Evolutionary conservation across 2,329 filamentous ascomycete species (phyloP).

Genomic region (Pseudovirgaria hyperparasitica): DNA sequence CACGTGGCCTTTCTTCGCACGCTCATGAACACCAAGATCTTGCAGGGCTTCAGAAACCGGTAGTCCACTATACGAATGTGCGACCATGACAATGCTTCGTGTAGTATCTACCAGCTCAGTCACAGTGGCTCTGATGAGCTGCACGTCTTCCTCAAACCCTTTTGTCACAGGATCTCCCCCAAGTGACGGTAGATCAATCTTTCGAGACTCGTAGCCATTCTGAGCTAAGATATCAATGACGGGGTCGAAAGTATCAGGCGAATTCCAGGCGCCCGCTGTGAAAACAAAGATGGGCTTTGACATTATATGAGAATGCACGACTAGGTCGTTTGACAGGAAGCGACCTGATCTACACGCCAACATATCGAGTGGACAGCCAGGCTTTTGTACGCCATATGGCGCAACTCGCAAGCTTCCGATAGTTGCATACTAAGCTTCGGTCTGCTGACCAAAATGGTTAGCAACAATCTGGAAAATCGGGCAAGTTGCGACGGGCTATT

Average conservation of each 20-base stretch:
- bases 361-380: too few species aligned
- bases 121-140: constrained; percentile 10
- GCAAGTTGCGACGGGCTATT: too few species aligned
- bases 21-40: constrained; percentile 11
- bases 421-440: too few species aligned
- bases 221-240: constrained; percentile 1
- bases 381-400: too few species aligned
- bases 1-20: constrained; percentile 8
- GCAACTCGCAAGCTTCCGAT: too few species aligned
- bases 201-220: constrained; percentile 8
- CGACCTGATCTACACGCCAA: too few species aligned
- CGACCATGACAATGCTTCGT: constrained; percentile 20
- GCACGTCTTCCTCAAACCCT: constrained; percentile 12
- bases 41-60: constrained; percentile 13
- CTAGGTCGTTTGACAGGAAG: too few species aligned
- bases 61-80: constrained; percentile 22
- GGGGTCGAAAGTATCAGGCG: constrained; percentile 7
- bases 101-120: constrained; percentile 11
- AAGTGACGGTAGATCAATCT: constrained; percentile 12
- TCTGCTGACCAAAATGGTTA: too few species aligned
- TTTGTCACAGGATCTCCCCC: constrained; percentile 8
- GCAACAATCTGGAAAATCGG: too few species aligned
- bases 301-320: constrained; percentile 1
- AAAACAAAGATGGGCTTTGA: constrained; percentile 9
- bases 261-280: constrained; percentile 9